phyloP scores from a whole-genome alignment of 257 asterid genomes.

The Plantago major region DNA sequence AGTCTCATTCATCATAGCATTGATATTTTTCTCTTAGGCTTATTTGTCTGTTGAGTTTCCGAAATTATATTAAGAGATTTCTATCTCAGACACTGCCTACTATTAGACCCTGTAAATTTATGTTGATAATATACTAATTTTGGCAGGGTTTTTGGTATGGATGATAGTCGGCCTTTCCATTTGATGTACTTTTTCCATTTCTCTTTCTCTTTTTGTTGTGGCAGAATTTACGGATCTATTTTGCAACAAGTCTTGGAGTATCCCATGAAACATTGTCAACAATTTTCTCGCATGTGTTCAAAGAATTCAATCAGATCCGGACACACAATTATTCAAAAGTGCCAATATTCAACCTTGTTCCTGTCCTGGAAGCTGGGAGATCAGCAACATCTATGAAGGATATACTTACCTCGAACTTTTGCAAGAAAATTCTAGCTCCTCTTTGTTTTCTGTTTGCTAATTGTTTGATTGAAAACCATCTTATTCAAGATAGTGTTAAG shows the following conservation, averaged over 20 bases:
- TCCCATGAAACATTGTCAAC: slow-evolving; percentile 43
- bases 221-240: slow-evolving; percentile 79
- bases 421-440: slow-evolving; percentile 54
- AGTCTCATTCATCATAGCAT: no score
- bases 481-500: neutral
- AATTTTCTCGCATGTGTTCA: slow-evolving; percentile 44
- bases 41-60: no score
- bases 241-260: slow-evolving; percentile 31
- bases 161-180: no score
- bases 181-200: neutral
- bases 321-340: slow-evolving; percentile 24
- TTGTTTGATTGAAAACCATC: neutral
- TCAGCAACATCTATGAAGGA: slow-evolving; percentile 52
- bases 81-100: no score
- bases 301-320: slow-evolving; percentile 49
- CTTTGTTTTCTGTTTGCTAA: slow-evolving; percentile 1
- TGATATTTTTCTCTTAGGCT: no score
- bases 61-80: no score
- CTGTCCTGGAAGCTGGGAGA: slow-evolving; percentile 72
- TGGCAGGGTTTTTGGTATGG: no score
- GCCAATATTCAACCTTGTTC: slow-evolving; percentile 63
- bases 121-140: no score
- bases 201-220: slow-evolving; percentile 22
- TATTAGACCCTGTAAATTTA: no score
- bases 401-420: slow-evolving; percentile 67